Conservation (phyloP, 2,329 filamentous ascomycete species). For the Gnomoniopsis sp. region DNA sequence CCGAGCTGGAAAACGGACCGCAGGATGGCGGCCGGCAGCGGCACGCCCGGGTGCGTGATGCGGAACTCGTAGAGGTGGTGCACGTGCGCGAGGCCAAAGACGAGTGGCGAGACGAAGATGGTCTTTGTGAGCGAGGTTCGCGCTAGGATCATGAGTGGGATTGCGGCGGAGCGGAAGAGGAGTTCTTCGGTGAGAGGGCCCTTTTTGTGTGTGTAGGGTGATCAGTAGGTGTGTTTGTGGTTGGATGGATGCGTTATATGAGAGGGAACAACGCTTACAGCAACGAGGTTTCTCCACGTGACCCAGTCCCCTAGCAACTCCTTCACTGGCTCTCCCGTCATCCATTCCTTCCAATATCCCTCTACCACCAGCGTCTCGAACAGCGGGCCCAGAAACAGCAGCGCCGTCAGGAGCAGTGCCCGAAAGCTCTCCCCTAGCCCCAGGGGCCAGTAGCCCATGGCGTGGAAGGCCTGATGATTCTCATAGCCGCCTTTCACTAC, state of each 20-base stretch:
- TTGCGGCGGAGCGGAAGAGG: slow-evolving; percentile 83
- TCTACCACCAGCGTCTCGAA: slow-evolving; percentile 77
- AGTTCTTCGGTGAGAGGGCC: slow-evolving; percentile 90
- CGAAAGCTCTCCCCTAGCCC: slow-evolving; percentile 61
- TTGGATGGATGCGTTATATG: not conserved
- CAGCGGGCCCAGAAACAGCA: slow-evolving; percentile 81
- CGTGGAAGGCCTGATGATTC: slow-evolving; percentile 55
- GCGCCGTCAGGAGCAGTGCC: slow-evolving; percentile 65
- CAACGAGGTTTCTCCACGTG: slow-evolving; percentile 81
- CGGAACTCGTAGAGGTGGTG: slow-evolving; percentile 97
- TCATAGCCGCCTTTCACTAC: slow-evolving; percentile 41
- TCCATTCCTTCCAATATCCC: slow-evolving; percentile 64
- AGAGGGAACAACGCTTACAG: slow-evolving; percentile 53
- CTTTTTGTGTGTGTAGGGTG: slow-evolving; percentile 40
- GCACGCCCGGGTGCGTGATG: slow-evolving; percentile 70
- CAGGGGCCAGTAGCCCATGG: slow-evolving; percentile 79
- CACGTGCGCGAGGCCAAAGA: slow-evolving; percentile 90
- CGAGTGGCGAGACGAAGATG: slow-evolving; percentile 78
- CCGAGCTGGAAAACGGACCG: slow-evolving; percentile 79
- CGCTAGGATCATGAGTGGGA: slow-evolving; percentile 77
- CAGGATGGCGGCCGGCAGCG: slow-evolving; percentile 59
- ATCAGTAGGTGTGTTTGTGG: not conserved
- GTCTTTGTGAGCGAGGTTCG: slow-evolving; percentile 54
- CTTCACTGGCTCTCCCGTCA: slow-evolving; percentile 51
- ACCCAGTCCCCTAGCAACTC: slow-evolving; percentile 70